phyloP scores from a whole-genome alignment of 2,329 filamentous ascomycete species.

The Tolypocladium inflatum region DNA sequence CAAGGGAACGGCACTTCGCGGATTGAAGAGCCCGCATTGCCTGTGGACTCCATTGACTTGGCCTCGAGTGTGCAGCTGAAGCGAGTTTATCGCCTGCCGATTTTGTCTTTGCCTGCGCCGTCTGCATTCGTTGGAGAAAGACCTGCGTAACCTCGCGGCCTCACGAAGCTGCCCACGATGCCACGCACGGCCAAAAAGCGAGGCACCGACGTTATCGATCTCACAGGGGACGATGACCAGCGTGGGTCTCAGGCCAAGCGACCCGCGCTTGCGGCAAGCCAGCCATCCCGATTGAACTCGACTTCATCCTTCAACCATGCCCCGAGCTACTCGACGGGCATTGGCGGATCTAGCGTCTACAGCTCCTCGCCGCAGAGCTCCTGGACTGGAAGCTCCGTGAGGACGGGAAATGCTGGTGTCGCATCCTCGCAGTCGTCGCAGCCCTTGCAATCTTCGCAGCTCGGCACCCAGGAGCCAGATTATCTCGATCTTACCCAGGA shows the following conservation, averaged over 20 bases:
- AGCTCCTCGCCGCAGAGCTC: constrained; percentile 1
- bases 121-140: background rate
- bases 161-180: constrained; percentile 2
- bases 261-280: constrained; percentile 9
- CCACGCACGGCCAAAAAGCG: constrained; percentile 22
- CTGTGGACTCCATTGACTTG: background rate
- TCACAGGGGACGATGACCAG: constrained; percentile 26
- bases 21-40: background rate
- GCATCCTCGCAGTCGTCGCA: constrained; percentile 8
- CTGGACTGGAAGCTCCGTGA: background rate
- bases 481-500: constrained; percentile 33
- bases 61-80: background rate
- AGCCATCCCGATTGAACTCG: background rate
- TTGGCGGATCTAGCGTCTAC: constrained; percentile 10
- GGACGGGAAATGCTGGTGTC: background rate
- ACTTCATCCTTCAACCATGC: background rate
- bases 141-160: background rate
- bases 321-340: constrained; percentile 4
- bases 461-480: constrained; percentile 23
- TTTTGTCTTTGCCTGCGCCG: background rate
- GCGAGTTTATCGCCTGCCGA: background rate
- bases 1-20: background rate
- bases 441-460: constrained; percentile 5
- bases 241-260: constrained; percentile 15
- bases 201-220: constrained; percentile 26